Evolutionary conservation across 2,329 filamentous ascomycete species (phyloP).

Genomic region (Coniochaeta sp.): DNA sequence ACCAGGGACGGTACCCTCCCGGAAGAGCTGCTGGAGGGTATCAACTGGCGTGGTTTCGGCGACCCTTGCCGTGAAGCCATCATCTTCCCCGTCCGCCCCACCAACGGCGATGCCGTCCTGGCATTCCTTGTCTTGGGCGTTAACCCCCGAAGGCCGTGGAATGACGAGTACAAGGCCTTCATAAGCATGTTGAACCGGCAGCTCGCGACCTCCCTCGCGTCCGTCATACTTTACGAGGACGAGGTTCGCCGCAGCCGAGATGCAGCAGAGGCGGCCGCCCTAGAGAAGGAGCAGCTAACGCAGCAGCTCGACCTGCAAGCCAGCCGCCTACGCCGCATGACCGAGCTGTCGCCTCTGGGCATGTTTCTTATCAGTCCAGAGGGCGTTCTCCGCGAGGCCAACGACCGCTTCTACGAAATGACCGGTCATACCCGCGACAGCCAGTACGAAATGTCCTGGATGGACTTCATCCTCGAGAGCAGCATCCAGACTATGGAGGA

Average conservation of each 20-base stretch:
- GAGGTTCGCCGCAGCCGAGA: constrained; percentile 46
- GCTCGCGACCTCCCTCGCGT: constrained; percentile 55
- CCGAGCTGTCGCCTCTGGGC: constrained; percentile 25
- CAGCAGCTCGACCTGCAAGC: constrained; percentile 27
- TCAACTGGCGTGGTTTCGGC: constrained; percentile 46
- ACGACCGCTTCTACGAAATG: constrained; percentile 40
- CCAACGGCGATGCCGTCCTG: constrained; percentile 49
- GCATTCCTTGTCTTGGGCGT: constrained; percentile 56
- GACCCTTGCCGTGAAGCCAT: constrained; percentile 49
- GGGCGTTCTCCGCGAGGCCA: constrained; percentile 33
- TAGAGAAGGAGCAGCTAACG: constrained; percentile 24
- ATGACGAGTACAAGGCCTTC: constrained; percentile 56
- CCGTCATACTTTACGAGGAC: constrained; percentile 57
- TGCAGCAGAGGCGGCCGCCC: constrained; percentile 23
- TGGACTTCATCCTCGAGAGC: constrained; percentile 28
- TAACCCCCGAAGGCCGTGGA: constrained; percentile 55
- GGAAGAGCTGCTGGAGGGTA: constrained; percentile 40
- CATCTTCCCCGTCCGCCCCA: constrained; percentile 52
- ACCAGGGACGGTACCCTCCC: constrained; percentile 40
- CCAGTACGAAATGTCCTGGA: constrained; percentile 32
- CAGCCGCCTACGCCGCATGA: constrained; percentile 27
- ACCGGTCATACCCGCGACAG: constrained; percentile 30
- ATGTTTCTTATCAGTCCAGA: constrained; percentile 32
- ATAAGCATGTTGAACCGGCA: constrained; percentile 36
- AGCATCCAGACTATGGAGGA: constrained; percentile 22